A percentile compares a stretch with the other conserved stretches of the same genome.
phyloP scores from a whole-genome alignment of 2,329 filamentous ascomycete genomes.

The Dactylellina leptospora region DNA sequence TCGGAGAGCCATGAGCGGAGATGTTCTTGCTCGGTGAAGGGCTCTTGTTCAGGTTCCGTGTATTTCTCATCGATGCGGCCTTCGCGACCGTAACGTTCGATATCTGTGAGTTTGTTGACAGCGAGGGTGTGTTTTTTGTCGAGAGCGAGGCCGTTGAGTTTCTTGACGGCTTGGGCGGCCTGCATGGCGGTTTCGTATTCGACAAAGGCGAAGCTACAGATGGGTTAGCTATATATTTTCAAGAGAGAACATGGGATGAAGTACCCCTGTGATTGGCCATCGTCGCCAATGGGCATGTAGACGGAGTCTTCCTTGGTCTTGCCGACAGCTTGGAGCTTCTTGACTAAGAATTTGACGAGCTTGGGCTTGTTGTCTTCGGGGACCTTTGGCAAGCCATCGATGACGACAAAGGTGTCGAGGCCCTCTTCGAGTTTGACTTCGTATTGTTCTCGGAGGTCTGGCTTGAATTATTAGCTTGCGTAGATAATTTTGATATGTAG shows the following conservation, averaged over 20 bases:
- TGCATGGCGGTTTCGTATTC: slow-evolving; percentile 92
- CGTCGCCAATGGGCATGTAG: slow-evolving; percentile 90
- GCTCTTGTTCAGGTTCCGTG: slow-evolving; percentile 78
- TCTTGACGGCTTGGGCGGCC: slow-evolving; percentile 86
- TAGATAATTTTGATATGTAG: slow-evolving; percentile 55
- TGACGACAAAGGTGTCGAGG: slow-evolving; percentile 93
- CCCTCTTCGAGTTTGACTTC: slow-evolving; percentile 96
- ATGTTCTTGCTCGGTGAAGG: slow-evolving; percentile 92
- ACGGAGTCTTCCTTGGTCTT: slow-evolving; percentile 85
- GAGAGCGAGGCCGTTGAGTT: slow-evolving; percentile 83
- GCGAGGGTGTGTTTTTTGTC: slow-evolving; percentile 96
- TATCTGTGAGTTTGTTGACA: slow-evolving; percentile 98
- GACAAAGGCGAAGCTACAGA: slow-evolving; percentile 86
- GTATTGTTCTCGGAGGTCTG: slow-evolving; percentile 89
- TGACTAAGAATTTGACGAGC: slow-evolving; percentile 93
- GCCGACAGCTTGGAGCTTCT: slow-evolving; percentile 88
- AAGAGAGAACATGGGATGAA: not conserved
- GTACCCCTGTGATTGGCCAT: slow-evolving; percentile 85
- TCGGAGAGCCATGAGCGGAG: slow-evolving; percentile 92
- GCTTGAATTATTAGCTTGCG: slow-evolving; percentile 56
- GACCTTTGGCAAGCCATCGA: slow-evolving; percentile 91
- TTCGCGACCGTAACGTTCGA: slow-evolving; percentile 94
- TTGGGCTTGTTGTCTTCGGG: slow-evolving; percentile 90
- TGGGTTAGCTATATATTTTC: not conserved
- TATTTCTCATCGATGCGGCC: slow-evolving; percentile 94